Percentiles rank a stretch among this genome's conserved stretches.
Evolutionary conservation across 2,329 filamentous ascomycete species (phyloP).

Genomic region (Exophiala sideris): DNA sequence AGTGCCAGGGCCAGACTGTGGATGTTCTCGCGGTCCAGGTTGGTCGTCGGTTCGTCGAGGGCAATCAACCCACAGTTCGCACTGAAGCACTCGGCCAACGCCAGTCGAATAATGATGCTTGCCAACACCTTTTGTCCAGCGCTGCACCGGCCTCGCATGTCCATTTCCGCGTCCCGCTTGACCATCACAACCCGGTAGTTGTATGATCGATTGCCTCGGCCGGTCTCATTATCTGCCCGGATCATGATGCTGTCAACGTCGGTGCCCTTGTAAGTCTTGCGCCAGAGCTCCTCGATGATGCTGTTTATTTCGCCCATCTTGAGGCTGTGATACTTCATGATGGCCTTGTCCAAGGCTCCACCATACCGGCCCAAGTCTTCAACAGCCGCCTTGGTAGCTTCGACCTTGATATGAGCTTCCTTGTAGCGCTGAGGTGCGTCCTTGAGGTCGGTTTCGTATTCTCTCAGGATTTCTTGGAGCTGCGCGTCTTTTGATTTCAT

Average conservation of each 20-base stretch:
- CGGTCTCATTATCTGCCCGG: conserved; percentile 75
- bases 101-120: conserved; percentile 94
- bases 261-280: conserved; percentile 91
- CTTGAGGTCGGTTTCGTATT: conserved; percentile 85
- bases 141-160: conserved; percentile 97
- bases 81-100: conserved; percentile 93
- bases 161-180: conserved; percentile 96
- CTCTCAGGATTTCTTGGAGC: conserved; percentile 65
- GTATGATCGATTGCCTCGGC: conserved; percentile 71
- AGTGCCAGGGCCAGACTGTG: conserved; percentile 79
- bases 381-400: conserved; percentile 87
- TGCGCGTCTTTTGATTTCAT: conserved; percentile 84
- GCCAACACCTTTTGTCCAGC: conserved; percentile 96
- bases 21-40: conserved; percentile 94
- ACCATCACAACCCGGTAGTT: conserved; percentile 99
- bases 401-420: conserved; percentile 82
- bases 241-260: conserved; percentile 97
- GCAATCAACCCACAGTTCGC: conserved; percentile 94
- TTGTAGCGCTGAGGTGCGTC: conserved; percentile 77
- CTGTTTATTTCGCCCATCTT: conserved; percentile 99
- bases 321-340: conserved; percentile 92
- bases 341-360: conserved; percentile 84
- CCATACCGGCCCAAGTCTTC: conserved; percentile 83
- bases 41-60: conserved; percentile 95
- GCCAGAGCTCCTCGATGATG: conserved; percentile 95